Evolutionary conservation across 2,329 filamentous ascomycete species (phyloP).

Genomic region (Epichloe uncinata): DNA sequence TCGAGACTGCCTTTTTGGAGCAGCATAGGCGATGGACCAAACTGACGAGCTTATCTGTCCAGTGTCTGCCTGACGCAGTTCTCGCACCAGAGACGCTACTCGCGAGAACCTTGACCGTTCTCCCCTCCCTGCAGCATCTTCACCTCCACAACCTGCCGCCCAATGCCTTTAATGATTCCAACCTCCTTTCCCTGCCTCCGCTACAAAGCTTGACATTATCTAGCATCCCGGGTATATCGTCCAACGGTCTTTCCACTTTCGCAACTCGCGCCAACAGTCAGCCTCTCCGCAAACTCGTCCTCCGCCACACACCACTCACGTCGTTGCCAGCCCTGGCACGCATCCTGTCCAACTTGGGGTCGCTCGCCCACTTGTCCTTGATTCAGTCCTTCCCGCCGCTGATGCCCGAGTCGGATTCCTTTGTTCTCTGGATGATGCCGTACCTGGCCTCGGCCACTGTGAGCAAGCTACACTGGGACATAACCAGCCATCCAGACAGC

Average conservation of each 20-base stretch:
- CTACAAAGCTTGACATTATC: conserved; percentile 42
- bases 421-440: conserved; percentile 47
- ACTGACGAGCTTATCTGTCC: conserved; percentile 43
- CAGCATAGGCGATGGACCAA: conserved; percentile 41
- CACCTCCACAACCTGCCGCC: conserved; percentile 43
- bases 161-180: conserved; percentile 42
- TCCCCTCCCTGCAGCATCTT: conserved; percentile 44
- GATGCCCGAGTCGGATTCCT: conserved; percentile 40
- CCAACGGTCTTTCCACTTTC: conserved; percentile 41
- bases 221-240: conserved; percentile 41
- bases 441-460: conserved; percentile 45
- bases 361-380: conserved; percentile 36
- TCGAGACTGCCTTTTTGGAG: conserved; percentile 32
- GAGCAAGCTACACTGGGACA: conserved; percentile 48
- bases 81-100: conserved; percentile 40
- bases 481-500: conserved; percentile 35
- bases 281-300: conserved; percentile 34
- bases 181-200: conserved; percentile 39
- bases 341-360: conserved; percentile 41
- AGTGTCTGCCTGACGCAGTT: conserved; percentile 43
- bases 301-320: conserved; percentile 43
- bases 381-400: conserved; percentile 41
- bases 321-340: conserved; percentile 44
- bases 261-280: conserved; percentile 35
- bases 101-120: conserved; percentile 31